Conservation (phyloP, 2,329 filamentous ascomycete genomes). For the Colletotrichum falcatum region DNA sequence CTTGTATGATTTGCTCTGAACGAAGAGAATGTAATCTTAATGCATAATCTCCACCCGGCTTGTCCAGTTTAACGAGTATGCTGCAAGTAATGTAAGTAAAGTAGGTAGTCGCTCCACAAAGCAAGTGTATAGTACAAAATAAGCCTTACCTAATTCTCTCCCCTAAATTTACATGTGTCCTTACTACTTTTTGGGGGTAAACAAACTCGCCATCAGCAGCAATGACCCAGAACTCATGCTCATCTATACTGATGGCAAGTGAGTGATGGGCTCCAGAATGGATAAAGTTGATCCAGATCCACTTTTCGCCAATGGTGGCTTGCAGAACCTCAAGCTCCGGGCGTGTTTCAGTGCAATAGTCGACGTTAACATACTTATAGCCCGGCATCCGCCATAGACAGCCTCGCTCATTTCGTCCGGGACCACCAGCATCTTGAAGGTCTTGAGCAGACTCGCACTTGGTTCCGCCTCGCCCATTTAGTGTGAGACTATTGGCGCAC, state of each 20-base stretch:
- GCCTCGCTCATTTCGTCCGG: conserved; percentile 24
- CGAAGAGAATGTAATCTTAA: conserved; percentile 23
- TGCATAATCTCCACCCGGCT: conserved; percentile 12
- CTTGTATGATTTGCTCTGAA: conserved; percentile 27
- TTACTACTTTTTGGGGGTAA: conserved; percentile 55
- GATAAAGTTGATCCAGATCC: conserved; percentile 29
- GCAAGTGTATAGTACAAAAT: neutral
- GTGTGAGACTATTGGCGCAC: conserved; percentile 30
- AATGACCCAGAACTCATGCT: conserved; percentile 65
- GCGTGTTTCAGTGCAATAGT: conserved; percentile 15
- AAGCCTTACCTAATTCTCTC: conserved; percentile 17
- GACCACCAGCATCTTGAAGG: conserved; percentile 13
- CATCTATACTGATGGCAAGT: conserved; percentile 59
- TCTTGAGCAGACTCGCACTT: conserved; percentile 18
- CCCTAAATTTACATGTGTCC: conserved; percentile 22
- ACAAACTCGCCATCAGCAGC: conserved; percentile 67
- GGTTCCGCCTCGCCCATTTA: conserved; percentile 18
- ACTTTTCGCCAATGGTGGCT: neutral
- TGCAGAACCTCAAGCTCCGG: conserved; percentile 22
- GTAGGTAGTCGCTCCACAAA: no score
- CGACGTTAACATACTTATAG: conserved; percentile 18
- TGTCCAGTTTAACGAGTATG: conserved; percentile 25
- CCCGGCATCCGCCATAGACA: conserved; percentile 12
- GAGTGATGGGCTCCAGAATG: conserved; percentile 29
- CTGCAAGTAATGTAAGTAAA: neutral